Percentiles rank a stretch among this genome's conserved stretches.
Evolutionary conservation across 768 basidiomycete species (phyloP).

Genomic region (Nidula microcarpa): DNA sequence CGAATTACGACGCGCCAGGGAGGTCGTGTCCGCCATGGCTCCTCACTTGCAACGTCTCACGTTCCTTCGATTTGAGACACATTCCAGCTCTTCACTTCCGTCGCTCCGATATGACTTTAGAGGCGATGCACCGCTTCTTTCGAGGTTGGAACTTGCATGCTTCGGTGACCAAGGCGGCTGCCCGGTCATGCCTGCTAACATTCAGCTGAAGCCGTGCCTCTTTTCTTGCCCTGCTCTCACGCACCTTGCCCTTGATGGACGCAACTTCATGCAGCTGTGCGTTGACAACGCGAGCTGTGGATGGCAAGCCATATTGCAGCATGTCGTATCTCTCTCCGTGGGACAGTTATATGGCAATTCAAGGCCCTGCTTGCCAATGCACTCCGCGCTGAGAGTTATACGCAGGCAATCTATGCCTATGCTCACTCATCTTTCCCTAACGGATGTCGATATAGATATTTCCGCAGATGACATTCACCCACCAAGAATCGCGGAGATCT

Average conservation of each 20-base stretch:
- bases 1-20: constrained; percentile 3
- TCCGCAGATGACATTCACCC: too few relatives aligned
- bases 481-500: too few relatives aligned
- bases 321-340: too few relatives aligned
- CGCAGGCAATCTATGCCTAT: too few relatives aligned
- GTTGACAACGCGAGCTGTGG: too few relatives aligned
- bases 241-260: constrained; percentile 11
- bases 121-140: constrained; percentile 5
- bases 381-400: too few relatives aligned
- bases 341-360: too few relatives aligned
- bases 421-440: too few relatives aligned
- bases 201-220: not conserved
- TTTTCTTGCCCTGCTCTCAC: constrained; percentile 6
- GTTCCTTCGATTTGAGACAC: constrained; percentile 4
- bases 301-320: too few relatives aligned
- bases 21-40: constrained; percentile 2
- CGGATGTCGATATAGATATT: too few relatives aligned
- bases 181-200: not conserved
- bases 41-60: constrained; percentile 5
- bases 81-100: constrained; percentile 10
- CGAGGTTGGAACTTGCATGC: constrained; percentile 5
- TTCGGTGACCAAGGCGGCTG: constrained; percentile 1
- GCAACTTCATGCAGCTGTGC: constrained; percentile 10
- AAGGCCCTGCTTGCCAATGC: too few relatives aligned
- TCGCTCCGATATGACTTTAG: constrained; percentile 6